Evolutionary conservation across 169 alveolate species (phyloP).

Genomic region (Babesia ovis): DNA sequence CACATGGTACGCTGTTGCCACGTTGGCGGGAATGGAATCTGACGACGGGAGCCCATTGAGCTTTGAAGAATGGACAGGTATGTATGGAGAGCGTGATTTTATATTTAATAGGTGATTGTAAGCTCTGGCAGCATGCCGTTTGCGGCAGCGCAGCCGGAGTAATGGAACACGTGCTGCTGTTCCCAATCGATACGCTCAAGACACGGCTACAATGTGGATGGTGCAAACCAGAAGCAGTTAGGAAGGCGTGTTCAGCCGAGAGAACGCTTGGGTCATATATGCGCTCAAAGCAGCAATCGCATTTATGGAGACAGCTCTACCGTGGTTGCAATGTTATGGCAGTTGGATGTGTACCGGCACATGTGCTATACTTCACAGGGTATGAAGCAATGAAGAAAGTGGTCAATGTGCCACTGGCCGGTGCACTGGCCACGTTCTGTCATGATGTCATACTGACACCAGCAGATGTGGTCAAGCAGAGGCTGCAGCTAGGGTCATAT

Average conservation of each 20-base stretch:
- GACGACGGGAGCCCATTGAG: constrained; percentile 26
- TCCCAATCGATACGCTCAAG: constrained; percentile 94
- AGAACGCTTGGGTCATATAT: background rate
- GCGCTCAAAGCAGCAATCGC: constrained; percentile 1
- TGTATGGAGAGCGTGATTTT: background rate
- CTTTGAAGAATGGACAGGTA: constrained; percentile 34
- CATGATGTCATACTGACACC: constrained; percentile 97
- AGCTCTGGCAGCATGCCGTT: constrained; percentile 89
- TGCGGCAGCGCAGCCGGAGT: constrained; percentile 98
- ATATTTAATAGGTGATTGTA: constrained; percentile 81
- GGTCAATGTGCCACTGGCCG: constrained; percentile 85
- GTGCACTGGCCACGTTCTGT: constrained; percentile 91
- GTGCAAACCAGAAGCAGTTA: constrained; percentile 3
- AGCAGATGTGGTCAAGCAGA: constrained; percentile 93
- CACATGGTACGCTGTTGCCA: background rate
- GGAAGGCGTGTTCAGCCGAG: background rate
- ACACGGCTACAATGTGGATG: constrained; percentile 82
- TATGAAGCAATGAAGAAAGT: constrained; percentile 80
- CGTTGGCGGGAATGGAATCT: constrained; percentile 21
- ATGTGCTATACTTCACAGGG: constrained; percentile 90
- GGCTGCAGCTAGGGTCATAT: constrained; percentile 90
- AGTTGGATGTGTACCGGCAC: constrained; percentile 99
- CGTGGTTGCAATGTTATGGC: constrained; percentile 92
- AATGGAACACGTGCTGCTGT: constrained; percentile 94
- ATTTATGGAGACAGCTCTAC: constrained; percentile 27